phyloP scores from a whole-genome alignment of 129 eudicot genomes.

The Lactuca sativa region DNA sequence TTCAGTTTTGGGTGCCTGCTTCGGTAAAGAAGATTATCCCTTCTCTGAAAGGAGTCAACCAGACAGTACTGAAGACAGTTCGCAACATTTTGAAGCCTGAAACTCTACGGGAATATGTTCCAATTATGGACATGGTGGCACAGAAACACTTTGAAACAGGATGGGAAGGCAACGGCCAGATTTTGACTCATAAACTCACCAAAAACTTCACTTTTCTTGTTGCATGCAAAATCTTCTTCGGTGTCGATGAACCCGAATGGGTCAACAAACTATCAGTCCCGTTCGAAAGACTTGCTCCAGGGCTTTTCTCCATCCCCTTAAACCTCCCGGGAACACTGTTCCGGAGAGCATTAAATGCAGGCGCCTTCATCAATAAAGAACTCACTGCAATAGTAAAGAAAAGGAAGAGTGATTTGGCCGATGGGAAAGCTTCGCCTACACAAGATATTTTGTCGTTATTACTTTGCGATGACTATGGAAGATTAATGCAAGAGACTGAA shows the following conservation, averaged over 20 bases:
- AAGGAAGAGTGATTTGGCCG: slow-evolving; percentile 15
- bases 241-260: slow-evolving; percentile 18
- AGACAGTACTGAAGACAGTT: not conserved
- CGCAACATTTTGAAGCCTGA: slow-evolving; percentile 3
- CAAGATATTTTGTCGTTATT: slow-evolving; percentile 20
- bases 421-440: not conserved
- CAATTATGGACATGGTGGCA: slow-evolving; percentile 11
- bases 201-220: slow-evolving; percentile 3
- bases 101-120: slow-evolving; percentile 1
- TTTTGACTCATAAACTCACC: not conserved
- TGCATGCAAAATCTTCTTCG: slow-evolving; percentile 23
- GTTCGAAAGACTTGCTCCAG: not conserved
- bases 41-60: not conserved
- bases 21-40: not conserved
- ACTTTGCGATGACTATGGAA: slow-evolving; percentile 20
- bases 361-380: not conserved
- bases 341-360: slow-evolving; percentile 18
- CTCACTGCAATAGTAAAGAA: slow-evolving; percentile 8
- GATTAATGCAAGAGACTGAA: not conserved
- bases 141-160: not conserved
- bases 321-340: slow-evolving; percentile 25
- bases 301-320: not conserved
- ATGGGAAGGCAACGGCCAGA: slow-evolving; percentile 3
- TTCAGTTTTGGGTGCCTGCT: slow-evolving; percentile 5
- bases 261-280: not conserved